Conservation (phyloP, 2,329 filamentous ascomycete genomes). For the Aureobasidium pullulans region DNA sequence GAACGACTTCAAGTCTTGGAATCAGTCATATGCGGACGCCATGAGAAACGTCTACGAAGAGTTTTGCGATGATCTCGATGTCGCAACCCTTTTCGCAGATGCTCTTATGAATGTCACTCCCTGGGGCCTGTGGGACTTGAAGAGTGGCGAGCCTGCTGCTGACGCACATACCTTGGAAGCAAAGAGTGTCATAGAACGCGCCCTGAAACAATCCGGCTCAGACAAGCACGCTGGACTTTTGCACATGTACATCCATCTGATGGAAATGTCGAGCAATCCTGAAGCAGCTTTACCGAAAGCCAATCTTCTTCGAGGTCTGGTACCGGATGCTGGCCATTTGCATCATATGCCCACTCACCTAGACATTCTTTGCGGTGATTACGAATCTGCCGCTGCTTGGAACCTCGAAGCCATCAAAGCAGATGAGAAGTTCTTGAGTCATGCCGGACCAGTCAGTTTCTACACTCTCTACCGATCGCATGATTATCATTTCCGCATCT, state of each 20-base stretch:
- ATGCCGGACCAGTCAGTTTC: conserved; percentile 58
- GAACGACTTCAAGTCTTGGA: conserved; percentile 39
- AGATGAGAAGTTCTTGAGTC: conserved; percentile 58
- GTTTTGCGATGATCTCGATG: conserved; percentile 53
- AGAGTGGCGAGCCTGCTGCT: conserved; percentile 48
- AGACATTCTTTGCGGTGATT: conserved; percentile 66
- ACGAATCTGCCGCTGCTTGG: conserved; percentile 56
- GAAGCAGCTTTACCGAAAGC: conserved; percentile 56
- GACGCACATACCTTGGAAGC: conserved; percentile 52
- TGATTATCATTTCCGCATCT: conserved; percentile 67
- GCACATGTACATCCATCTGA: conserved; percentile 70
- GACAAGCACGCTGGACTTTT: conserved; percentile 60
- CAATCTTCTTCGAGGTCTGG: conserved; percentile 54
- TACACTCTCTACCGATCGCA: conserved; percentile 72
- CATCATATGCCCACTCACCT: conserved; percentile 73
- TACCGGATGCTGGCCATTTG: conserved; percentile 63
- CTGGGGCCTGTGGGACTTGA: conserved; percentile 57
- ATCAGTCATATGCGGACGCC: conserved; percentile 53
- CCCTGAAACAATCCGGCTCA: conserved; percentile 44
- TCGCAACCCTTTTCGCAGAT: conserved; percentile 58
- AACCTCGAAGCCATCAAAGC: conserved; percentile 61
- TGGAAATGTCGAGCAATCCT: conserved; percentile 66
- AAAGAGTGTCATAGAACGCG: conserved; percentile 52
- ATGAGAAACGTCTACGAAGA: conserved; percentile 50
- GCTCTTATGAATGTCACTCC: conserved; percentile 59